Conservation (phyloP, 805 yeast genomes). For the Saccharomycopsis synnaedendra region DNA sequence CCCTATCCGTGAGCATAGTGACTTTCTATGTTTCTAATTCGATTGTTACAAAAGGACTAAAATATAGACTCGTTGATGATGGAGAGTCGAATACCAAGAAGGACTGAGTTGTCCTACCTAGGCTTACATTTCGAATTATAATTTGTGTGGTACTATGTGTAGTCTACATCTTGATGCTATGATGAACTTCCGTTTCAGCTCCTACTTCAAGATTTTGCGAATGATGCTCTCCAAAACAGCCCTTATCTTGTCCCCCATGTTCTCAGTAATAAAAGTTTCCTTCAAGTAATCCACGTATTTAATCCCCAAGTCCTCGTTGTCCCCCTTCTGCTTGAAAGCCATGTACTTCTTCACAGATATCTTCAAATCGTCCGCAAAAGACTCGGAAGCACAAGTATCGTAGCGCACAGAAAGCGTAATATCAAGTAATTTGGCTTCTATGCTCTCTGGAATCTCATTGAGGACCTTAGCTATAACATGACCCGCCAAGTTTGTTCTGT, state of each 20-base stretch:
- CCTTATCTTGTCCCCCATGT: slow-evolving; percentile 19
- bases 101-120: neutral
- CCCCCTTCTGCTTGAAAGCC: slow-evolving; percentile 35
- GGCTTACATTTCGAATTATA: neutral
- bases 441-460: slow-evolving; percentile 27
- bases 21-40: slow-evolving; percentile 8
- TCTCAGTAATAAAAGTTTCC: slow-evolving; percentile 1
- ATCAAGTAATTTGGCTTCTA: slow-evolving; percentile 37
- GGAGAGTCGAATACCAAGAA: neutral
- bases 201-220: slow-evolving; percentile 19
- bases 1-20: neutral
- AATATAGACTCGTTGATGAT: neutral
- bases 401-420: slow-evolving; percentile 59
- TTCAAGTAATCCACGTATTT: slow-evolving; percentile 24
- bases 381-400: slow-evolving; percentile 26
- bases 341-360: slow-evolving; percentile 59
- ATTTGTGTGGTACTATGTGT: neutral
- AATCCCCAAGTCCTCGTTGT: slow-evolving; percentile 27
- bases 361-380: slow-evolving; percentile 52
- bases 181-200: slow-evolving; percentile 14
- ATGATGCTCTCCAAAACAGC: slow-evolving; percentile 9
- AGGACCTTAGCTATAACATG: slow-evolving; percentile 52
- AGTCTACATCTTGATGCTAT: slow-evolving; percentile 14
- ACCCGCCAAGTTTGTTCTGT: slow-evolving; percentile 52
- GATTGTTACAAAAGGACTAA: neutral